Percentiles rank a stretch among this genome's conserved stretches.
Conservation (phyloP, 352 stramenopile species). For the Halophytophthora polymorphica region DNA sequence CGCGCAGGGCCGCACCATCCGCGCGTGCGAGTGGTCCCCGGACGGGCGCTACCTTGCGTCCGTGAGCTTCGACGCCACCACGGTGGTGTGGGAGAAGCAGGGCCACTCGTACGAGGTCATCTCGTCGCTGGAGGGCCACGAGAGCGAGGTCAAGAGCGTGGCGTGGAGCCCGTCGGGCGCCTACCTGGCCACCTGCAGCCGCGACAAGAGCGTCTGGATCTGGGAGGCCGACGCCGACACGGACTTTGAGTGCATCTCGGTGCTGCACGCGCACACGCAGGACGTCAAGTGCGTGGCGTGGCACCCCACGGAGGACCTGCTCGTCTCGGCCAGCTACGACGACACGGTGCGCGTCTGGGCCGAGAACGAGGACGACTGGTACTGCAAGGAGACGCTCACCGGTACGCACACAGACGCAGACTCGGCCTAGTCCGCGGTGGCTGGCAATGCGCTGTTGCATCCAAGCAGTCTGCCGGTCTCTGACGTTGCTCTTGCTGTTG, state of each 20-base stretch:
- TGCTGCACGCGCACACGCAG: constrained; percentile 95
- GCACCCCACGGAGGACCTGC: constrained; percentile 83
- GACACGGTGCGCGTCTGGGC: constrained; percentile 95
- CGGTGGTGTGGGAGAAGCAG: constrained; percentile 93
- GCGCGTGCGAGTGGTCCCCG: constrained; percentile 91
- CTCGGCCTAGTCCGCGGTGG: background rate
- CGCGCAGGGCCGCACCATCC: constrained; percentile 93
- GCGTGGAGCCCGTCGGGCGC: constrained; percentile 92
- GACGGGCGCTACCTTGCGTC: constrained; percentile 88
- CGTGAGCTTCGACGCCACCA: constrained; percentile 96
- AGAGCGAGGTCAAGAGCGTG: constrained; percentile 98
- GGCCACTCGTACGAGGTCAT: constrained; percentile 90
- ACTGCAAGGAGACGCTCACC: constrained; percentile 90
- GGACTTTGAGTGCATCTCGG: constrained; percentile 97
- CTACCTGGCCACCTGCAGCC: constrained; percentile 95
- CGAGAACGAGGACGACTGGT: constrained; percentile 97
- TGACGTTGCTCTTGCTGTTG: background rate
- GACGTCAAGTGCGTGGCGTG: constrained; percentile 97
- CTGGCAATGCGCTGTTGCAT: background rate
- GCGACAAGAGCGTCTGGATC: constrained; percentile 99
- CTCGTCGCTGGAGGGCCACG: constrained; percentile 96
- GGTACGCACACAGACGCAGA: constrained; percentile 23
- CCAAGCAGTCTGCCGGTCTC: background rate
- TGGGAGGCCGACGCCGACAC: constrained; percentile 94
- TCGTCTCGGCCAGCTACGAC: constrained; percentile 94